These are phyloP conservation scores for Mycena crocata DNA, from an alignment of 768 basidiomycete genomes.

Conservation along the genomic window DNA sequence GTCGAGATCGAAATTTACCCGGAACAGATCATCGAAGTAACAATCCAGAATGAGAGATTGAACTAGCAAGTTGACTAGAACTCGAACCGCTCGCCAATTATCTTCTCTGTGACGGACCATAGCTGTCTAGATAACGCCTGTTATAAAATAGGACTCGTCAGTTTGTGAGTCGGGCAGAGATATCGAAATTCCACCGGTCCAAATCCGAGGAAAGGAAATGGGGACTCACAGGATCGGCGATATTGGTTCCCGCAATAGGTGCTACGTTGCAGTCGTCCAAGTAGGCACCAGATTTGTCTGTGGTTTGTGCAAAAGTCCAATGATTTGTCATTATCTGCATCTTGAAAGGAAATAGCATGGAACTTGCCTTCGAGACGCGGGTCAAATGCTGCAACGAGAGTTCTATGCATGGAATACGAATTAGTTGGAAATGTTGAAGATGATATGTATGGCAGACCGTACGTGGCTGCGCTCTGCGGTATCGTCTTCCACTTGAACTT, in stretches of 20 bases:
- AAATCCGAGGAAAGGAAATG: no score
- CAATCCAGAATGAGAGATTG: not conserved
- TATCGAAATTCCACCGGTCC: no score
- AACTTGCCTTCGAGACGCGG: not conserved
- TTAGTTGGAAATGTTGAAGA: not conserved
- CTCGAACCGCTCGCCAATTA: constrained; percentile 6
- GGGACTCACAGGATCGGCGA: not conserved
- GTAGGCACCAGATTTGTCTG: constrained; percentile 5
- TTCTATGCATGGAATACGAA: not conserved
- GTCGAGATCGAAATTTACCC: not conserved
- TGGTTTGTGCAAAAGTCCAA: not conserved
- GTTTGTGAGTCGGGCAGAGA: no score
- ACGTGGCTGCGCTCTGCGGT: constrained; percentile 11
- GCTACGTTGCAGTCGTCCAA: constrained; percentile 10
- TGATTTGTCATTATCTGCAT: not conserved
- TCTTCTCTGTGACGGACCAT: constrained; percentile 1
- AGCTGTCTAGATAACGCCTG: not conserved
- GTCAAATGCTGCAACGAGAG: constrained; percentile 16
- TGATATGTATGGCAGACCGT: not conserved
- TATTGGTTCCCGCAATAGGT: not conserved
- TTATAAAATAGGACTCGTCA: not conserved
- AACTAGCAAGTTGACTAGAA: not conserved
- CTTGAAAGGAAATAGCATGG: not conserved
- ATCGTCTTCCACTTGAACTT: constrained; percentile 12
- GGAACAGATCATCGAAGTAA: not conserved